These are phyloP conservation scores for Cyphellophora attinorum DNA, from an alignment of 2,329 filamentous ascomycete genomes.

Conservation along the genomic window DNA sequence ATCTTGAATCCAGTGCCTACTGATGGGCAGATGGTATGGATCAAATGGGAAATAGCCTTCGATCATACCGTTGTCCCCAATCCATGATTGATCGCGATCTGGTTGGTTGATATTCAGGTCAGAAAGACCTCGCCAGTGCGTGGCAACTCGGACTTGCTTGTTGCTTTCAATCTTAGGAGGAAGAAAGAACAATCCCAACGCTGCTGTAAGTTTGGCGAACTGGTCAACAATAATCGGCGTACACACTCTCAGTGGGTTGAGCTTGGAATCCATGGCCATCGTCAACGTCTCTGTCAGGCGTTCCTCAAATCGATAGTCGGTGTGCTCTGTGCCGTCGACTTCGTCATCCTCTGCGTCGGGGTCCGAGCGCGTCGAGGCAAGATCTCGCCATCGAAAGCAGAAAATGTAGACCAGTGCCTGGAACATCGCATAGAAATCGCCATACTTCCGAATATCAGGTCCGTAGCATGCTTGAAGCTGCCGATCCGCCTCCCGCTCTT, in stretches of 20 bases:
- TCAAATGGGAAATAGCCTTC: constrained; percentile 97
- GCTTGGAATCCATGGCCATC: constrained; percentile 71
- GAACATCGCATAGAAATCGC: constrained; percentile 76
- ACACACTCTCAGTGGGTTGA: constrained; percentile 94
- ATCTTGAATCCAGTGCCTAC: constrained; percentile 75
- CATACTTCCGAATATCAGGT: constrained; percentile 75
- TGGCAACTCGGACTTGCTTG: constrained; percentile 60
- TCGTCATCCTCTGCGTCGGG: constrained; percentile 48
- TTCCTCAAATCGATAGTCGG: constrained; percentile 69
- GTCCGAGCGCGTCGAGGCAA: constrained; percentile 41
- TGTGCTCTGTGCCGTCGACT: constrained; percentile 46
- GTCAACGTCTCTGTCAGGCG: constrained; percentile 65
- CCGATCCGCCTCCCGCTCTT: too few species aligned
- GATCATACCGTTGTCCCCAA: constrained; percentile 71
- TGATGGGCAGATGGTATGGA: constrained; percentile 81
- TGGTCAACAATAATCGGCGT: constrained; percentile 82
- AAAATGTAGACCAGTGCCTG: constrained; percentile 91
- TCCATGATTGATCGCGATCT: constrained; percentile 45
- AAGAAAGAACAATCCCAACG: constrained; percentile 81
- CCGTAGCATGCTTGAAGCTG: constrained; percentile 66
- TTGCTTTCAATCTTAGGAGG: constrained; percentile 83
- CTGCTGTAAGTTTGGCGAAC: constrained; percentile 78
- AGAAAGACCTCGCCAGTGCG: constrained; percentile 21
- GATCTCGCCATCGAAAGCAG: constrained; percentile 94
- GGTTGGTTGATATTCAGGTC: constrained; percentile 30